These are phyloP conservation scores for Rhododendron williamsianum DNA, from an alignment of 148 eudicot genomes.

Conservation along the genomic window DNA sequence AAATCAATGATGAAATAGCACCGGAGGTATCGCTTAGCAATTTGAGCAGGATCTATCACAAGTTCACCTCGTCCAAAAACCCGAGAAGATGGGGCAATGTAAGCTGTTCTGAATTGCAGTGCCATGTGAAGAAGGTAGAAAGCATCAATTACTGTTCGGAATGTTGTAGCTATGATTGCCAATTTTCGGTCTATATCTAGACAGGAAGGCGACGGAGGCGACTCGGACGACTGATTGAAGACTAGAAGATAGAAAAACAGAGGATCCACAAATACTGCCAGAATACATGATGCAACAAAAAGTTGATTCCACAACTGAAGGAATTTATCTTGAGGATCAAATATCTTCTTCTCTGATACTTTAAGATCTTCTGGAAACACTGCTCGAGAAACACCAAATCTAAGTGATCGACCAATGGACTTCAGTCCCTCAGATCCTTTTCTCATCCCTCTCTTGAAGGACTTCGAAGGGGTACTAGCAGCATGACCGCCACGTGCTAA, in stretches of 20 bases:
- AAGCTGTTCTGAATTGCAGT: constrained; percentile 91
- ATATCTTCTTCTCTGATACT: constrained; percentile 80
- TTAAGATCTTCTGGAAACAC: constrained; percentile 97
- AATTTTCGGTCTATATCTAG: constrained; percentile 62
- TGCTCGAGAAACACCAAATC: constrained; percentile 70
- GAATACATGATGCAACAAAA: constrained; percentile 79
- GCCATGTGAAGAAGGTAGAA: constrained; percentile 86
- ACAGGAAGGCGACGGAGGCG: constrained; percentile 33
- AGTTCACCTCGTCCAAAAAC: constrained; percentile 99
- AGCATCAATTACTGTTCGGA: constrained; percentile 74
- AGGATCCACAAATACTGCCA: constrained; percentile 89
- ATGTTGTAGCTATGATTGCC: constrained; percentile 65
- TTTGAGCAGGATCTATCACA: constrained; percentile 79
- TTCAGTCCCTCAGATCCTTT: constrained; percentile 76
- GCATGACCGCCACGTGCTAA: constrained; percentile 29
- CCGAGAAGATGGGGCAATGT: constrained; percentile 95
- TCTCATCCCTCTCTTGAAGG: constrained; percentile 53
- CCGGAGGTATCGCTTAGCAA: constrained; percentile 73
- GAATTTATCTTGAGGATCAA: constrained; percentile 91
- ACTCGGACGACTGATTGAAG: constrained; percentile 26
- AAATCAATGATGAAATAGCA: constrained; percentile 79
- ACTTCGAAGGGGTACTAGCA: constrained; percentile 38
- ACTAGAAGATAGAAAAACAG: constrained; percentile 91
- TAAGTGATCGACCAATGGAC: constrained; percentile 77
- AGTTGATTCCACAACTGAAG: constrained; percentile 78